Base-by-base conservation (phyloP, 2,329 filamentous ascomycete genomes). In the Pyricularia sp. region DNA sequence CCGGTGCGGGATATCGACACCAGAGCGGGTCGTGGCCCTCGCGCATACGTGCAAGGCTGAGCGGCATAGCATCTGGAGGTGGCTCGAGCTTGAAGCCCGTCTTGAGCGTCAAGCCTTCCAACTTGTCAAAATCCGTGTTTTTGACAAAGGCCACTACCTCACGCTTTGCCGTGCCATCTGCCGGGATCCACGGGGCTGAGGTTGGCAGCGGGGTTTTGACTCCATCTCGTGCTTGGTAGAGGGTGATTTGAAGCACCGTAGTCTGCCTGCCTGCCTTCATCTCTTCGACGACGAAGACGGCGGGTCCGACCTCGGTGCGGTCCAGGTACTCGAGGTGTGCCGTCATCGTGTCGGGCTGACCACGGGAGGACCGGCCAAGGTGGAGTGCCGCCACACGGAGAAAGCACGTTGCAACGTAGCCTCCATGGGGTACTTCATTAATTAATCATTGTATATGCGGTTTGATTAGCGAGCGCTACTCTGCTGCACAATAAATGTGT, bases 331-430 rank as follows among this genome's bases (percentile, higher is more conserved):
- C 76, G 70, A 82, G 80, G 68, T 82, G 78, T 0, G 77, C 77
- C 1, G 78, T 76, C 25, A 82, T 70, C 2, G 79, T 76, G 71
- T 82, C 77, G 0, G 77, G 74, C 61, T 82, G 81, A 23, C 74
- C 72, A 2, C 74, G 74, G 1, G 73, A 67, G 17, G 58, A 26
- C 58, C 58, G 23, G 20, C 71, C 66, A 20, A 82, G 75, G 69
- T 83, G 79, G 2, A 72, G 69, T 14, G 72, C 74, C 9, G 78
- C 78, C 2, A 77, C 78, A 3, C 75, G 72, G 58, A 82, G 73
- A 66, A 84, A 76, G 65, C 79, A 76, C 20, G 78, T 76, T 4
- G 81, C 78, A 1, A 82, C 77, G 69, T 83, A 84, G 59, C 82
- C 82, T 70, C 82, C 82, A 69, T 84, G 81, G 2, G 82, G 81